Conservation (phyloP, 2,329 filamentous ascomycete genomes). For the Penicillium hesseltinei region DNA sequence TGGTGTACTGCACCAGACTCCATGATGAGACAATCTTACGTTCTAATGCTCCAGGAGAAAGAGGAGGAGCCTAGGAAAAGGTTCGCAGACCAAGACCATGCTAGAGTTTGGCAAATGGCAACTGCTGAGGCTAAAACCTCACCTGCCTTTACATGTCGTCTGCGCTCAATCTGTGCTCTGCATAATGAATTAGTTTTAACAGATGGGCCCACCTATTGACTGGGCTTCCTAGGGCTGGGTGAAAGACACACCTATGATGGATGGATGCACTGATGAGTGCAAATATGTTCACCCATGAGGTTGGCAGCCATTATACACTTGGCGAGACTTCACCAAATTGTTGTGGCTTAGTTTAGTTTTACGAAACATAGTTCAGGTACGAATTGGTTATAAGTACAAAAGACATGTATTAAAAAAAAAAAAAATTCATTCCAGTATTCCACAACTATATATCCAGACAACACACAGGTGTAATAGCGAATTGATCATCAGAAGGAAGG, state of each 20-base stretch:
- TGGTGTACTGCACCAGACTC: background rate
- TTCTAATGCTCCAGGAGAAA: background rate
- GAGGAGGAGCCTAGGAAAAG: background rate
- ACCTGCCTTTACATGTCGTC: background rate
- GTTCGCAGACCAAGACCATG: background rate
- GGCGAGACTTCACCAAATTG: background rate
- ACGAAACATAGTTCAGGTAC: background rate
- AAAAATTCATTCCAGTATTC: slow-evolving; percentile 16
- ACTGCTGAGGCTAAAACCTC: background rate
- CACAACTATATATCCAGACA: slow-evolving; percentile 11
- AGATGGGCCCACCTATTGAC: too few relatives aligned
- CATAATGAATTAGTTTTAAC: background rate
- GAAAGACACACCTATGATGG: background rate
- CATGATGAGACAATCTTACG: background rate
- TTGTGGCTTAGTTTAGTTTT: background rate
- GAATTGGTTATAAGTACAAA: background rate
- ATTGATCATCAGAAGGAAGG: slow-evolving; percentile 91
- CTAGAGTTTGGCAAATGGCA: background rate
- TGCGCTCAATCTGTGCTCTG: background rate
- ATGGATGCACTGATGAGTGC: background rate
- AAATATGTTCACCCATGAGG: background rate
- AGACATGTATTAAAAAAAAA: background rate
- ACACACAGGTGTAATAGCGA: slow-evolving; percentile 9
- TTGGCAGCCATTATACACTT: background rate
- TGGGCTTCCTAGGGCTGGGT: background rate